These are phyloP conservation scores for Cladosporium cucumerinum DNA, from an alignment of 2,329 filamentous ascomycete species.

Conservation along the genomic window DNA sequence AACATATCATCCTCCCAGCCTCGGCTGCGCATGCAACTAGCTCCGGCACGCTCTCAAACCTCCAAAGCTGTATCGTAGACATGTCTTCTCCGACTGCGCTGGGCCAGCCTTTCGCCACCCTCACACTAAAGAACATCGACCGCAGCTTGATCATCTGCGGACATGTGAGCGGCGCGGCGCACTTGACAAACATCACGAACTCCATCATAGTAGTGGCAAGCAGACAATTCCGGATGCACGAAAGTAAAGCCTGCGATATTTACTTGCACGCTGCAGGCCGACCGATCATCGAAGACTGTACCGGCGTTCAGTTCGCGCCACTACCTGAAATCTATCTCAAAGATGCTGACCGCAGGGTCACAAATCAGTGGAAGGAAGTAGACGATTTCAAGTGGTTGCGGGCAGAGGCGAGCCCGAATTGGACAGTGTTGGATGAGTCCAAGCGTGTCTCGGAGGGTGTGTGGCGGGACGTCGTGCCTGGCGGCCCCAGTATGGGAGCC, in stretches of 20 bases:
- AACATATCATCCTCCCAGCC: conserved; percentile 73
- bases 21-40: conserved; percentile 68
- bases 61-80: conserved; percentile 72
- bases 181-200: conserved; percentile 71
- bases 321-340: conserved; percentile 60
- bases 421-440: conserved; percentile 61
- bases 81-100: conserved; percentile 64
- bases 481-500: conserved; percentile 58
- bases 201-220: conserved; percentile 75
- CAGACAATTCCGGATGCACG: conserved; percentile 90
- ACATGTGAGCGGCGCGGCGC: conserved; percentile 72
- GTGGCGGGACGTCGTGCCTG: conserved; percentile 68
- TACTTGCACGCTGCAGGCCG: conserved; percentile 79
- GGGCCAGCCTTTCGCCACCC: conserved; percentile 65
- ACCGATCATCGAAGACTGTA: conserved; percentile 92
- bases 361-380: conserved; percentile 82
- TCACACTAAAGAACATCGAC: conserved; percentile 66
- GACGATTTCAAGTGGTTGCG: conserved; percentile 99
- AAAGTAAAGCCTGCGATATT: conserved; percentile 74
- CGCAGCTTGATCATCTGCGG: conserved; percentile 74
- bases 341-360: conserved; percentile 28
- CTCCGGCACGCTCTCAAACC: conserved; percentile 67
- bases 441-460: conserved; percentile 56
- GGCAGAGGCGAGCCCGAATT: conserved; percentile 80
- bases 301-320: conserved; percentile 71